Conservation (phyloP, 306 rosid species). For the Quillaja saponaria region DNA sequence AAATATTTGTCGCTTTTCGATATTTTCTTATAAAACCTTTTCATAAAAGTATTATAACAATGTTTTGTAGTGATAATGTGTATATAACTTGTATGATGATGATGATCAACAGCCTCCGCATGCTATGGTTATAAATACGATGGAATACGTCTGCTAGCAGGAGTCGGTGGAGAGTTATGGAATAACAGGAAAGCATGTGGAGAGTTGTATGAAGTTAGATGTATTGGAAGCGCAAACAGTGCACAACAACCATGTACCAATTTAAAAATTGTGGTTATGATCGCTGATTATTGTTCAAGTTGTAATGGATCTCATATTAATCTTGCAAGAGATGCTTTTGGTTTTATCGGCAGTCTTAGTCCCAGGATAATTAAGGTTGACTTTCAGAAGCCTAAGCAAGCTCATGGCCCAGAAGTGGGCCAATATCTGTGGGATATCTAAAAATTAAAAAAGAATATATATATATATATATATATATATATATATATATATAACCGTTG, state of each 20-base stretch:
- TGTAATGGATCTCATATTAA: slow-evolving; percentile 27
- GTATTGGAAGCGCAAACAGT: neutral
- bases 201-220: neutral
- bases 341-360: slow-evolving; percentile 17
- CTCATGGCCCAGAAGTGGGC: too few species aligned
- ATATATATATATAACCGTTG: too few species aligned
- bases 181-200: neutral
- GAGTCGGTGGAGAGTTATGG: neutral
- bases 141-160: neutral
- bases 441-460: too few species aligned
- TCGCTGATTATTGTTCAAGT: slow-evolving; percentile 31
- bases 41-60: too few species aligned
- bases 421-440: too few species aligned
- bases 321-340: slow-evolving; percentile 31
- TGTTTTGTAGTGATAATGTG: too few species aligned
- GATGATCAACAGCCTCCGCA: slow-evolving; percentile 16
- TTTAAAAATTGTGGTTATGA: slow-evolving; percentile 9
- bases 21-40: too few species aligned
- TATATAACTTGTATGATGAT: too few species aligned
- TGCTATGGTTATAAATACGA: slow-evolving; percentile 2
- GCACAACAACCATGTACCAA: slow-evolving; percentile 23
- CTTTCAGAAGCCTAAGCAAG: slow-evolving; percentile 8
- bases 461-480: too few species aligned
- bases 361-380: slow-evolving; percentile 27
- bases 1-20: too few species aligned